Conservation (phyloP, 495 filamentous ascomycete genomes). For the Letharia lupina region DNA sequence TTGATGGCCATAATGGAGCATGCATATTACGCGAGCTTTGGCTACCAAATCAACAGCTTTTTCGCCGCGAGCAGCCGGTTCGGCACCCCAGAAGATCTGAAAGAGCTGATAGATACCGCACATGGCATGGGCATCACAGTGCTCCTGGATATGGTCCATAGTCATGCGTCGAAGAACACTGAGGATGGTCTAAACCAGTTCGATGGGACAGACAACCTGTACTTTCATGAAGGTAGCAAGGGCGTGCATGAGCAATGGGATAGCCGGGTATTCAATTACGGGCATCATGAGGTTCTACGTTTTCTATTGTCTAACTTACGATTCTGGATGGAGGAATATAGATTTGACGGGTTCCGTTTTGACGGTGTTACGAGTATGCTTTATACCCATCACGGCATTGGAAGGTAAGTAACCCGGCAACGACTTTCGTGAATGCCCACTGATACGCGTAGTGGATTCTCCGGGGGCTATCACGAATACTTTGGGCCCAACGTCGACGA, state of each 20-base stretch:
- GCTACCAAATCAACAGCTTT: constrained; percentile 97
- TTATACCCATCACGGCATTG: constrained; percentile 92
- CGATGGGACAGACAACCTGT: constrained; percentile 87
- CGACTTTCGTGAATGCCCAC: constrained; percentile 9
- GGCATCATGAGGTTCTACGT: constrained; percentile 83
- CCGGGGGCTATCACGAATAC: constrained; percentile 97
- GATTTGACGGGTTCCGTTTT: constrained; percentile 94
- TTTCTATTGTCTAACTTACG: constrained; percentile 92
- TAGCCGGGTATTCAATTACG: constrained; percentile 94
- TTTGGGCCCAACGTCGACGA: constrained; percentile 90
- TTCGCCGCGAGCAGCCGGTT: constrained; percentile 96
- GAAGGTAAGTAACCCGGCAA: constrained; percentile 61
- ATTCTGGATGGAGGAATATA: constrained; percentile 99
- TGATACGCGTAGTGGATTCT: constrained; percentile 66
- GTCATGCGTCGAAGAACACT: constrained; percentile 95
- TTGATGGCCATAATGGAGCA: constrained; percentile 99
- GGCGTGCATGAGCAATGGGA: constrained; percentile 93
- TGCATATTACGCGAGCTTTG: constrained; percentile 98
- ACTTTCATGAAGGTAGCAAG: constrained; percentile 81
- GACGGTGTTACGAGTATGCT: constrained; percentile 98
- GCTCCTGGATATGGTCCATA: constrained; percentile 92
- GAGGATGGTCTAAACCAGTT: constrained; percentile 90
- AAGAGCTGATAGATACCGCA: constrained; percentile 92
- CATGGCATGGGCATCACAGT: constrained; percentile 88
- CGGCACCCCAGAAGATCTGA: constrained; percentile 87